phyloP scores from a whole-genome alignment of 306 rosid genomes.

The Fragaria vesca region DNA sequence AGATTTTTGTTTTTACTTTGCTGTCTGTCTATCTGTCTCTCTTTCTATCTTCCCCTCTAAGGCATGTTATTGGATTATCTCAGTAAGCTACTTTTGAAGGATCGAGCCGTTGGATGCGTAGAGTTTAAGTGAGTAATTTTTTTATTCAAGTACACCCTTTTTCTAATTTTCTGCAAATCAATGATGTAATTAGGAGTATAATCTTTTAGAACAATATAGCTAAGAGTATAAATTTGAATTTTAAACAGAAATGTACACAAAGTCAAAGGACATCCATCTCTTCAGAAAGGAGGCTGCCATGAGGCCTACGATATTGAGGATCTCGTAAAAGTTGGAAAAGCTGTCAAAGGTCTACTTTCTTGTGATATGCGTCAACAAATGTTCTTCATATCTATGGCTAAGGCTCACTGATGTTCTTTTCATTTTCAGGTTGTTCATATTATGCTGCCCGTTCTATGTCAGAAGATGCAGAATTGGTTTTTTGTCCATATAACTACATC shows the following conservation, averaged over 20 bases:
- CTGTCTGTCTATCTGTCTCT: constrained; percentile 1
- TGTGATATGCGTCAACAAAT: neutral
- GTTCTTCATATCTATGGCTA: neutral
- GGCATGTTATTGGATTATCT: constrained; percentile 27
- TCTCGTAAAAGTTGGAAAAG: constrained; percentile 78
- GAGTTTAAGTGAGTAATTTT: constrained; percentile 73
- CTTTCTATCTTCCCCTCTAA: constrained; percentile 2
- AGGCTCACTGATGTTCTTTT: constrained; percentile 3
- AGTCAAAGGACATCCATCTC: constrained; percentile 77
- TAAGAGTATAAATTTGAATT: neutral
- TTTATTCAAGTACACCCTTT: constrained; percentile 10
- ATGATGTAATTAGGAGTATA: constrained; percentile 15
- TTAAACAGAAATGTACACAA: constrained; percentile 61
- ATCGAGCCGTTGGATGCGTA: constrained; percentile 57
- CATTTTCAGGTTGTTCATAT: constrained; percentile 76
- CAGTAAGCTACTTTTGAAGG: constrained; percentile 77
- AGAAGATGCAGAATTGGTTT: constrained; percentile 77
- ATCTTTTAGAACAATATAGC: neutral
- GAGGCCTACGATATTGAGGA: constrained; percentile 94
- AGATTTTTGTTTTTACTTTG: constrained; percentile 19
- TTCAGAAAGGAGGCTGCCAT: constrained; percentile 90
- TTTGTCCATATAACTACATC: constrained; percentile 89
- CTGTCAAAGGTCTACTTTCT: constrained; percentile 59
- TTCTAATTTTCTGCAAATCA: constrained; percentile 5
- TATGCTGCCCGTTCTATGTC: constrained; percentile 93